Evolutionary conservation across 345 rosid species (phyloP).

Genomic region (Erysimum cheiranthoides): DNA sequence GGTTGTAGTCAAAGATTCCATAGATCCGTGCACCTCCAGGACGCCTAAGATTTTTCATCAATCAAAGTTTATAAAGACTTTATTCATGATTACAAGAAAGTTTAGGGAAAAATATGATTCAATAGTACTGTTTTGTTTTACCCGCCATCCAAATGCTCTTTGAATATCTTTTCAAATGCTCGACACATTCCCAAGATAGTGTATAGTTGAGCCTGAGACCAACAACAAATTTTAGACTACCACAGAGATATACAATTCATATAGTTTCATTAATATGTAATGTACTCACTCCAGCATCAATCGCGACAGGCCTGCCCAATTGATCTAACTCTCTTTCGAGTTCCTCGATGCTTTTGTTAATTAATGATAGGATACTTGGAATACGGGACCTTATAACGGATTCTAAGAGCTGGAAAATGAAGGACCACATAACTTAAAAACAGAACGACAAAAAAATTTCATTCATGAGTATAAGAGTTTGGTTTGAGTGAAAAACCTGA

Average conservation of each 20-base stretch:
- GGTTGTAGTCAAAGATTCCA: constrained; percentile 79
- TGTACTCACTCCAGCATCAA: constrained; percentile 87
- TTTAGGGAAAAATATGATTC: not conserved
- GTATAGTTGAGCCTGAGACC: constrained; percentile 74
- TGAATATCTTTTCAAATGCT: constrained; percentile 82
- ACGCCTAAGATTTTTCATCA: constrained; percentile 52
- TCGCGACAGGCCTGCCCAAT: constrained; percentile 87
- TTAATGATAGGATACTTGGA: constrained; percentile 77
- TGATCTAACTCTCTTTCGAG: constrained; percentile 88
- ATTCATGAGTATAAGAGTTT: not conserved
- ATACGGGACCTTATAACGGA: constrained; percentile 79
- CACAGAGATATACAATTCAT: not conserved
- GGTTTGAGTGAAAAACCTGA: constrained; percentile 59
- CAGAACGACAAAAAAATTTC: constrained; percentile 8
- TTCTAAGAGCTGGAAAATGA: constrained; percentile 77
- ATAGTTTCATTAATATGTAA: not conserved
- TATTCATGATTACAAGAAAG: not conserved
- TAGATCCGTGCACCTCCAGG: constrained; percentile 79
- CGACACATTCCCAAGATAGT: constrained; percentile 81
- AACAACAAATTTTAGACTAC: constrained; percentile 20
- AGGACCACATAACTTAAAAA: constrained; percentile 14
- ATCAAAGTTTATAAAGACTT: constrained; percentile 11
- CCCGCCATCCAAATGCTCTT: constrained; percentile 99
- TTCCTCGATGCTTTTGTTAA: constrained; percentile 83
- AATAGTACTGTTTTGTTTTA: constrained; percentile 34